These are phyloP conservation scores for Graphilbum sp. DNA, from an alignment of 2,329 filamentous ascomycete species.

Conservation along the genomic window DNA sequence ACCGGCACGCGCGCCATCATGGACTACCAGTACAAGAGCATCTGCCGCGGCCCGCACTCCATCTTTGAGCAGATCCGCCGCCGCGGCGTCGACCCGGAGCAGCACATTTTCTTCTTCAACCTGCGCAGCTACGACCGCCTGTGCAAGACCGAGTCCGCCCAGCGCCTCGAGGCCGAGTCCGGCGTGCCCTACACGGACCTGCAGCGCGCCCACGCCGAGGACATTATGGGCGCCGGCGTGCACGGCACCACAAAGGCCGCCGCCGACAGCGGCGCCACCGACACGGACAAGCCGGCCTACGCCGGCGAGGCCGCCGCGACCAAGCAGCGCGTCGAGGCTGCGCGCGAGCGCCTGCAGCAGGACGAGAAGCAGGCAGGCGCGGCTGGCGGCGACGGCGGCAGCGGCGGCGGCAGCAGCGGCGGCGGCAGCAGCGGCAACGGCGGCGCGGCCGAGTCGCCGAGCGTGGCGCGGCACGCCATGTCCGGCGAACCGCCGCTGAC, in stretches of 20 bases:
- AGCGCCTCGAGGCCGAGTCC: slow-evolving; percentile 57
- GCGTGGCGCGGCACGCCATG: slow-evolving; percentile 71
- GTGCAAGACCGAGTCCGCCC: slow-evolving; percentile 61
- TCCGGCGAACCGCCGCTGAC: slow-evolving; percentile 40
- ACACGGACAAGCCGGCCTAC: slow-evolving; percentile 23
- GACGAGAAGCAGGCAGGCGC: neutral
- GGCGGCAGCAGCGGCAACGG: neutral
- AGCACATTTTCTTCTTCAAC: slow-evolving; percentile 91
- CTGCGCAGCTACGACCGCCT: slow-evolving; percentile 83
- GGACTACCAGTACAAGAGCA: slow-evolving; percentile 97
- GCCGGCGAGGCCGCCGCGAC: slow-evolving; percentile 22
- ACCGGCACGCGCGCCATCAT: slow-evolving; percentile 85
- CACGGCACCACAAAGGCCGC: slow-evolving; percentile 39
- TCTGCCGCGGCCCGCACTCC: slow-evolving; percentile 78
- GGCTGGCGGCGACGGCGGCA: neutral
- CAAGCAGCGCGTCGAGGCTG: slow-evolving; percentile 26
- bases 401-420: neutral
- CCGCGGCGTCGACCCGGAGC: slow-evolving; percentile 57
- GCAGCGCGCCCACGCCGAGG: slow-evolving; percentile 74
- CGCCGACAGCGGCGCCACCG: slow-evolving; percentile 25
- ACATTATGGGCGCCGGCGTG: slow-evolving; percentile 65
- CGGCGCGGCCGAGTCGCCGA: slow-evolving; percentile 18
- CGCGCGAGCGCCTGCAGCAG: slow-evolving; percentile 10
- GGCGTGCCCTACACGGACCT: slow-evolving; percentile 76
- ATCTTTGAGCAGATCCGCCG: slow-evolving; percentile 64